phyloP scores from a whole-genome alignment of 306 rosid species.

The Cyamopsis tetragonoloba region DNA sequence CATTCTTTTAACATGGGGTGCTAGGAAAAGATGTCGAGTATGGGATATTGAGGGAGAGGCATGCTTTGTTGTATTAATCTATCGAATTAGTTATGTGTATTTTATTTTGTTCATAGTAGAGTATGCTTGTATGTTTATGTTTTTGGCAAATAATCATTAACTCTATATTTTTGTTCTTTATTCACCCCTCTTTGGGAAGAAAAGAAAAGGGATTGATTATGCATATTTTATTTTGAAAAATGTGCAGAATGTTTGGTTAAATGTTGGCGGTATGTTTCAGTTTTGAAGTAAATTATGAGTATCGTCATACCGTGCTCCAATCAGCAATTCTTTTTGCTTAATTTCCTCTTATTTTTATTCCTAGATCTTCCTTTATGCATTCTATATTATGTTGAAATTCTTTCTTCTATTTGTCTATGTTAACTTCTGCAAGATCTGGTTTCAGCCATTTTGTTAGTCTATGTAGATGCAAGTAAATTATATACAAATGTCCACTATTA shows the following conservation, averaged over 20 bases:
- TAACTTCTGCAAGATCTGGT: constrained; percentile 46
- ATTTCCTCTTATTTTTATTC: not conserved
- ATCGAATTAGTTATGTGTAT: not conserved
- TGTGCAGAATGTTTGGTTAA: too few species aligned
- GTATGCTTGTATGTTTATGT: not conserved
- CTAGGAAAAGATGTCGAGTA: not conserved
- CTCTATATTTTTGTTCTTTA: too few species aligned
- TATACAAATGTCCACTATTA: constrained; percentile 1
- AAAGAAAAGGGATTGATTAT: too few species aligned
- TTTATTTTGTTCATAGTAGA: not conserved
- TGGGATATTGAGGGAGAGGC: not conserved
- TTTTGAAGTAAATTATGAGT: not conserved
- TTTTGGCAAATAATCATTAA: too few species aligned
- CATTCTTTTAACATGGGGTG: constrained; percentile 9
- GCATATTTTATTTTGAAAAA: too few species aligned
- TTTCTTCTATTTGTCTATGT: not conserved
- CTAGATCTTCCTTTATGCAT: constrained; percentile 33
- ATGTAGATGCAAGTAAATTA: constrained; percentile 9
- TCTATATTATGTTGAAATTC: not conserved
- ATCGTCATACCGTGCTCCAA: not conserved
- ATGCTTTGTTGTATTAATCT: constrained; percentile 17
- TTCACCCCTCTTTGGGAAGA: too few species aligned
- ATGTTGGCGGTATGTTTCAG: too few species aligned
- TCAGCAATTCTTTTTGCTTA: constrained; percentile 29
- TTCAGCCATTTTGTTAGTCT: constrained; percentile 3